Percentiles rank a stretch among this genome's conserved stretches.
phyloP scores from a whole-genome alignment of 2,329 filamentous ascomycete genomes.

The Fusarium setosum region DNA sequence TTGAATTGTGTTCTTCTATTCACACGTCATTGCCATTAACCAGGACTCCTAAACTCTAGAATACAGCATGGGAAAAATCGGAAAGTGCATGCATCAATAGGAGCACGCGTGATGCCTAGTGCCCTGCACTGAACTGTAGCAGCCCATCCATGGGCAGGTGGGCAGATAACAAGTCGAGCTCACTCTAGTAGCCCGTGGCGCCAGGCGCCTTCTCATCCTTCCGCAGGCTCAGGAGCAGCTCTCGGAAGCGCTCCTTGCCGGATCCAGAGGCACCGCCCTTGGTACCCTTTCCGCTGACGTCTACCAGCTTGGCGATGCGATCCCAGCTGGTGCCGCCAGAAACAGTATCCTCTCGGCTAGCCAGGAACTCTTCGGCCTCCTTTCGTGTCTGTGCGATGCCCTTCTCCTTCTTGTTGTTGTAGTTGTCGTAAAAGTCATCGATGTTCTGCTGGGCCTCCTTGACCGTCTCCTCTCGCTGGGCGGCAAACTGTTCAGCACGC shows the following conservation, averaged over 20 bases:
- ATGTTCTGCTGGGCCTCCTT: slow-evolving; percentile 93
- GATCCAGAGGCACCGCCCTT: slow-evolving; percentile 89
- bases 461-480: slow-evolving; percentile 86
- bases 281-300: slow-evolving; percentile 91
- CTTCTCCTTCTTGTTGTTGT: slow-evolving; percentile 98
- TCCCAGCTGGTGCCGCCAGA: slow-evolving; percentile 98
- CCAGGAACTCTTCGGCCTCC: slow-evolving; percentile 94
- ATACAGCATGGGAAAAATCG: slow-evolving; percentile 41
- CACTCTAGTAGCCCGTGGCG: slow-evolving; percentile 68
- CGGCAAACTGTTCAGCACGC: slow-evolving; percentile 84
- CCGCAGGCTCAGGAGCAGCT: slow-evolving; percentile 85
- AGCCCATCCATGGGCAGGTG: slow-evolving; percentile 11
- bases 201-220: slow-evolving; percentile 91
- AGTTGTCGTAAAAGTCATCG: slow-evolving; percentile 99
- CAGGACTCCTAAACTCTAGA: slow-evolving; percentile 46
- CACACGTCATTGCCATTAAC: slow-evolving; percentile 46
- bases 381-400: slow-evolving; percentile 86
- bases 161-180: slow-evolving; percentile 13
- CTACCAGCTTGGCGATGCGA: slow-evolving; percentile 96
- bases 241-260: slow-evolving; percentile 96
- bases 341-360: slow-evolving; percentile 89
- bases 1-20: slow-evolving; percentile 39
- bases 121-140: slow-evolving; percentile 35
- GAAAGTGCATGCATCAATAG: slow-evolving; percentile 38
- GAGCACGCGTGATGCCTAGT: slow-evolving; percentile 19